A percentile compares a stretch with the other conserved stretches of the same genome.
These are phyloP conservation scores for Nepenthes gracilis DNA, from an alignment of 148 eudicot species.

Conservation along the genomic window DNA sequence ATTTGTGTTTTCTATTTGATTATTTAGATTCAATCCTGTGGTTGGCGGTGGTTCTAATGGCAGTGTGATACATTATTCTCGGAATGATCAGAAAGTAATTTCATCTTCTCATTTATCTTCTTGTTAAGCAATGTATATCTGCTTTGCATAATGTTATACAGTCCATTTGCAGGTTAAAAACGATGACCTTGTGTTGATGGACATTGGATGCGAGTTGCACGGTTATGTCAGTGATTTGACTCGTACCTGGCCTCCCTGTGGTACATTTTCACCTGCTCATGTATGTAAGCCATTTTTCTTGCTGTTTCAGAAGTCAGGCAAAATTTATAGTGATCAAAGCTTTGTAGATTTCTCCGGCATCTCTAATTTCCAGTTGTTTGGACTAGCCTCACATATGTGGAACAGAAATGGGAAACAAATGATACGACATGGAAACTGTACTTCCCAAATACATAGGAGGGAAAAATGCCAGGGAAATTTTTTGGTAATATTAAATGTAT, in stretches of 20 bases:
- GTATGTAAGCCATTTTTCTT: conserved; percentile 28
- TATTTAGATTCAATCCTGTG: conserved; percentile 77
- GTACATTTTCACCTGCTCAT: conserved; percentile 56
- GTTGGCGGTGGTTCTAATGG: conserved; percentile 95
- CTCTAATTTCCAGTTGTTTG: too few species aligned
- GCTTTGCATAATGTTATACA: neutral
- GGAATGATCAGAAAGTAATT: conserved; percentile 85
- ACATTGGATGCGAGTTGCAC: conserved; percentile 84
- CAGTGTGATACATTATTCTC: conserved; percentile 85
- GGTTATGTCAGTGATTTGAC: conserved; percentile 97
- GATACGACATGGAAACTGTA: too few species aligned
- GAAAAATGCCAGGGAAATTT: too few species aligned
- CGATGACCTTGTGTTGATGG: conserved; percentile 85
- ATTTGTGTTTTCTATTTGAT: neutral
- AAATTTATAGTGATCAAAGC: neutral
- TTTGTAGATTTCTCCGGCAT: neutral
- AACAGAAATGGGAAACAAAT: too few species aligned
- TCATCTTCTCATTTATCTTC: conserved; percentile 5
- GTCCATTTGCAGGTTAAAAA: conserved; percentile 42
- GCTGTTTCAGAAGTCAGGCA: neutral
- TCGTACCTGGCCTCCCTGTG: conserved; percentile 93
- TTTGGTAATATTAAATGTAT: too few species aligned
- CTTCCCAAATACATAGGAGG: too few species aligned
- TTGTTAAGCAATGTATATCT: neutral
- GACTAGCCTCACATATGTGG: too few species aligned